Conservation (phyloP, 2,329 filamentous ascomycete genomes). For the Didymellaceae sp. region DNA sequence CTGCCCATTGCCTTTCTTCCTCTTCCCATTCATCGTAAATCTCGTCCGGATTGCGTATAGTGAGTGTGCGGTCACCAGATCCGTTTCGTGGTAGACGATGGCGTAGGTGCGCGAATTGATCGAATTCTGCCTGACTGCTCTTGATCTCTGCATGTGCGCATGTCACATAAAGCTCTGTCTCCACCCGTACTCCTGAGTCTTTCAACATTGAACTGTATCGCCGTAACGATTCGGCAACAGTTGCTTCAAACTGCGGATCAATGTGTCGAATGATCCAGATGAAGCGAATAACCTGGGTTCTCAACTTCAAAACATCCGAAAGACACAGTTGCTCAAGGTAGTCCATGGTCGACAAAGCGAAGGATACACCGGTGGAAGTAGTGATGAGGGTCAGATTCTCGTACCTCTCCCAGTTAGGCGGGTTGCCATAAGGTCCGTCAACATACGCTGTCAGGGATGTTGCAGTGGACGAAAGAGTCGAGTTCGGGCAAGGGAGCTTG, state of each 20-base stretch:
- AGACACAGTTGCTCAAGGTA: conserved; percentile 33
- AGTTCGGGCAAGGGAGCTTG: conserved; percentile 36
- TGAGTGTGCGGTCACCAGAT: conserved; percentile 11
- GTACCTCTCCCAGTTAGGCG: conserved; percentile 33
- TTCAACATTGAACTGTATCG: conserved; percentile 21
- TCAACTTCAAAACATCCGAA: neutral
- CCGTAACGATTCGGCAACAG: conserved; percentile 22
- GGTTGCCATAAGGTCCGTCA: conserved; percentile 35
- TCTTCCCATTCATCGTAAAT: conserved; percentile 29
- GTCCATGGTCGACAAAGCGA: conserved; percentile 33
- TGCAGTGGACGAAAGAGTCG: conserved; percentile 17
- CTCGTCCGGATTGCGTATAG: conserved; percentile 34
- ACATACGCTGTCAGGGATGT: conserved; percentile 32
- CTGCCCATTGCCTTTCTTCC: conserved; percentile 23
- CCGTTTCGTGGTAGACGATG: conserved; percentile 1
- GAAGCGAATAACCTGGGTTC: conserved; percentile 24
- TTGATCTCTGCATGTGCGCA: conserved; percentile 21
- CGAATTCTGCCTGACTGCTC: conserved; percentile 9
- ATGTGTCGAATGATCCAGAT: conserved; percentile 35
- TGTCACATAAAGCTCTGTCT: conserved; percentile 27
- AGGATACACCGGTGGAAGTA: conserved; percentile 37
- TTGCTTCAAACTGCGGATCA: conserved; percentile 34
- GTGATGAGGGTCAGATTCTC: conserved; percentile 32
- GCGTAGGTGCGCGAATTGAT: conserved; percentile 37
- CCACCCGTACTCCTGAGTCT: conserved; percentile 25